Evolutionary conservation across 2,329 filamentous ascomycete species (phyloP).

Genomic region (Simplicillium sp.): DNA sequence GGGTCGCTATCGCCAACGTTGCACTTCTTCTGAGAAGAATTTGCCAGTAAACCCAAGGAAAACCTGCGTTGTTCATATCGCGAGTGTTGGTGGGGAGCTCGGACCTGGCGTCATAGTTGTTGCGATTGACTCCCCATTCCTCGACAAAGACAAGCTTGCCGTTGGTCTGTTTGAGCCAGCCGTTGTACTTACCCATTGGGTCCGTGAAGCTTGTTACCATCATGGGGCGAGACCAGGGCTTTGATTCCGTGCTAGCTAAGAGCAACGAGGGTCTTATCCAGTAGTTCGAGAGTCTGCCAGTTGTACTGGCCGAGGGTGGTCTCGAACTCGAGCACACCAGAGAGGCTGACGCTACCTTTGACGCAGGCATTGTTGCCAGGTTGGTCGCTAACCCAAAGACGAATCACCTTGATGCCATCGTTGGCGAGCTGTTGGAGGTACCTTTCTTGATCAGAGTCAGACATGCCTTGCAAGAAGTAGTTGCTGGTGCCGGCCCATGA

Average conservation of each 20-base stretch:
- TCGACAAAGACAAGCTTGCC: conserved; percentile 20
- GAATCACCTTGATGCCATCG: conserved; percentile 9
- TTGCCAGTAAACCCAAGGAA: conserved; percentile 23
- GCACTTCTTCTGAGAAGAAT: conserved; percentile 12
- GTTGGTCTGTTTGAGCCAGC: conserved; percentile 14
- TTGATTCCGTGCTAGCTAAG: conserved; percentile 7
- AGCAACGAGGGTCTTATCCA: conserved; percentile 7
- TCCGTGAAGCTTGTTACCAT: conserved; percentile 8
- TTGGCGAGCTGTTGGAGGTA: conserved; percentile 9
- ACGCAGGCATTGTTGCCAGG: conserved; percentile 5
- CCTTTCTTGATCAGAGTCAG: conserved; percentile 8
- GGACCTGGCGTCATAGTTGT: conserved; percentile 4
- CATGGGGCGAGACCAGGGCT: conserved; percentile 10
- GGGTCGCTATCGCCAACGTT: conserved; percentile 2
- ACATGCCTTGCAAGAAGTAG: conserved; percentile 11
- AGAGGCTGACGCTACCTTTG: conserved; percentile 10
- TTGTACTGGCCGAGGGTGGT: conserved; percentile 12
- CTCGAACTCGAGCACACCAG: conserved; percentile 6
- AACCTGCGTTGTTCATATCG: conserved; percentile 17
- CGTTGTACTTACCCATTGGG: conserved; percentile 9
- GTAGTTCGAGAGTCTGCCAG: conserved; percentile 6
- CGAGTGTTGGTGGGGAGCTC: conserved; percentile 16
- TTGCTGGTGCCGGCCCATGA: conserved; percentile 11
- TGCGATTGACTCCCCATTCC: conserved; percentile 14
- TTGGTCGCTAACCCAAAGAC: conserved; percentile 10